phyloP scores from a whole-genome alignment of 2,329 filamentous ascomycete genomes.

The Hawksworthiomyces lignivorus region DNA sequence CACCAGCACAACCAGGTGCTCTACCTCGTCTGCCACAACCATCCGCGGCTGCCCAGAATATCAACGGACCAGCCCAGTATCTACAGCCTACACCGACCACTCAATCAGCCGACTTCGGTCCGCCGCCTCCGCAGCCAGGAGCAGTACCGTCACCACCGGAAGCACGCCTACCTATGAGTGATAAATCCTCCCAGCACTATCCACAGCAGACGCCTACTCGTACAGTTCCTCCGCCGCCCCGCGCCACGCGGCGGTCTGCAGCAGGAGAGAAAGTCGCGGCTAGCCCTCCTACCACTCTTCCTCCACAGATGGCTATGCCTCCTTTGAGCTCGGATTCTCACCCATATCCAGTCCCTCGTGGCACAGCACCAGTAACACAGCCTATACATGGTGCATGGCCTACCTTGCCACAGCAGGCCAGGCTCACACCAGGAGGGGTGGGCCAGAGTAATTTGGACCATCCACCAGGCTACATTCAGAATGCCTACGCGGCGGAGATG shows the following conservation, averaged over 20 bases:
- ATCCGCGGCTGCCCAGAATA: slow-evolving; percentile 29
- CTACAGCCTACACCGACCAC: slow-evolving; percentile 37
- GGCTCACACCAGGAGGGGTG: slow-evolving; percentile 10
- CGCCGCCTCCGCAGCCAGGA: slow-evolving; percentile 51
- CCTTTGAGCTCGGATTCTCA: slow-evolving; percentile 27
- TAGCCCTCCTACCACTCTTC: slow-evolving; percentile 23
- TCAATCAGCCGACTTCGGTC: slow-evolving; percentile 26
- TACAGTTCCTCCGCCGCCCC: slow-evolving; percentile 22
- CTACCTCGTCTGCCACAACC: slow-evolving; percentile 34
- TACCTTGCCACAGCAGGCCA: slow-evolving; percentile 15
- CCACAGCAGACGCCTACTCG: slow-evolving; percentile 24
- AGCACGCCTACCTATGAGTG: slow-evolving; percentile 31
- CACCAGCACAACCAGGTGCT: slow-evolving; percentile 40
- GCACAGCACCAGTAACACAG: slow-evolving; percentile 34
- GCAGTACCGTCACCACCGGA: slow-evolving; percentile 39
- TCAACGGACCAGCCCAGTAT: slow-evolving; percentile 22
- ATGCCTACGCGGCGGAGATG: slow-evolving; percentile 44
- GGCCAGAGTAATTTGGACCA: slow-evolving; percentile 28
- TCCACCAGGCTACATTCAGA: slow-evolving; percentile 50
- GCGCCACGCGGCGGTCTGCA: neutral
- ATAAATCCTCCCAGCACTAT: slow-evolving; percentile 1
- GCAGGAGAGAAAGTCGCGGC: slow-evolving; percentile 12
- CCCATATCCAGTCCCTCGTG: slow-evolving; percentile 34
- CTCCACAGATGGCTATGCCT: slow-evolving; percentile 45
- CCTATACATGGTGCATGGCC: neutral